These are phyloP conservation scores for Rhizoclosmatium hyalinum DNA, from an alignment of 371 early-diverging fungal species.

Conservation along the genomic window DNA sequence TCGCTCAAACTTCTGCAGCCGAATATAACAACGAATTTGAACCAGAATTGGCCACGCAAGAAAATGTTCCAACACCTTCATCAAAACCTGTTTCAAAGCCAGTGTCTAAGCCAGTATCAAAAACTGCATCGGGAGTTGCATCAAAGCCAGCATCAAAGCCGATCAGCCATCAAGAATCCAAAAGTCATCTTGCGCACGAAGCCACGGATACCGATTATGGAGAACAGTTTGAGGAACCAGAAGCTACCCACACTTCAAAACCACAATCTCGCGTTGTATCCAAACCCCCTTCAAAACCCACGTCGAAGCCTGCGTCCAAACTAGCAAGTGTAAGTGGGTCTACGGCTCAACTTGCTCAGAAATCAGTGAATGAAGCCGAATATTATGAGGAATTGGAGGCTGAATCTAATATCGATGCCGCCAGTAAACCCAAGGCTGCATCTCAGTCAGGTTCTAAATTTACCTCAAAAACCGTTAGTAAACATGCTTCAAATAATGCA, in stretches of 20 bases:
- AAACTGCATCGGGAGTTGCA: background rate
- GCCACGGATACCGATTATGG: no score
- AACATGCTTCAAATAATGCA: background rate
- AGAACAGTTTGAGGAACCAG: no score
- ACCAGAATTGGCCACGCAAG: no score
- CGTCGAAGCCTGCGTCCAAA: background rate
- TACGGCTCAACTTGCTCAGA: background rate
- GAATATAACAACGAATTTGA: no score
- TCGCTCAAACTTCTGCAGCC: no score
- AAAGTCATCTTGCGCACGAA: no score
- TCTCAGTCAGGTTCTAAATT: background rate
- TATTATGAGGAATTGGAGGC: background rate
- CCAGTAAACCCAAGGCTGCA: background rate
- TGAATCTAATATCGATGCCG: background rate
- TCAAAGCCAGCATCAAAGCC: slow-evolving; percentile 6
- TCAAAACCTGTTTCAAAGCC: background rate
- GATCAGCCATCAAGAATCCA: background rate
- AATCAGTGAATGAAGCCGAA: background rate
- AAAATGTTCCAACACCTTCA: background rate
- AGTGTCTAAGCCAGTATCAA: background rate
- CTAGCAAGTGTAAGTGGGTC: background rate
- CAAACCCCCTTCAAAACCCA: background rate
- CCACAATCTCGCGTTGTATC: no score
- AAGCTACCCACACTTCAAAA: no score
- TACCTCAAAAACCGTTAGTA: background rate